Percentiles rank a stretch among this genome's conserved stretches.
Conservation (phyloP, 164 flowering plant genomes). For the Hamamelis virginiana region DNA sequence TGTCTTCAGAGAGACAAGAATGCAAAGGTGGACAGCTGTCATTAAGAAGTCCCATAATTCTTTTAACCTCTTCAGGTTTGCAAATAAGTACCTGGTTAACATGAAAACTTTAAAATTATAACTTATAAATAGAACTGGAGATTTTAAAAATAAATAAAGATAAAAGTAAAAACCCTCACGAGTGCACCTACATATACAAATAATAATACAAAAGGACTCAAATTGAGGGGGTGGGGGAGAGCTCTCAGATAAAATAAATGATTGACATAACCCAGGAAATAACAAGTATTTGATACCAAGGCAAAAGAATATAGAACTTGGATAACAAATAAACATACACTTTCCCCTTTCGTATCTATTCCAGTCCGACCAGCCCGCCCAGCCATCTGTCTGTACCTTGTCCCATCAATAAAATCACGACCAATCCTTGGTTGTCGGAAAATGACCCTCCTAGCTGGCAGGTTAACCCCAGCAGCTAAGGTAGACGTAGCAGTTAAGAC, state of each 20-base stretch:
- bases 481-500: constrained; percentile 95
- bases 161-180: neutral
- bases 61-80: constrained; percentile 83
- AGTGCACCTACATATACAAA: neutral
- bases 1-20: constrained; percentile 94
- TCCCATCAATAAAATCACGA: constrained; percentile 93
- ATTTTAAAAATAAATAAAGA: constrained; percentile 4
- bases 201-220: neutral
- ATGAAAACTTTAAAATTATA: neutral
- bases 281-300: constrained; percentile 2
- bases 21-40: constrained; percentile 81
- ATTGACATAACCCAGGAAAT: neutral
- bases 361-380: constrained; percentile 99
- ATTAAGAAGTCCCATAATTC: constrained; percentile 61
- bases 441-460: constrained; percentile 96
- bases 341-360: constrained; percentile 96
- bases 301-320: constrained; percentile 2
- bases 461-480: constrained; percentile 96
- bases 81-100: constrained; percentile 73
- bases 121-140: neutral
- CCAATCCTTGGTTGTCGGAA: constrained; percentile 97
- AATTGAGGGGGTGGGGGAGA: neutral
- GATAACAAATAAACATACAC: constrained; percentile 56
- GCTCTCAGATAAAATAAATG: neutral
- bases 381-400: constrained; percentile 93